phyloP scores from a whole-genome alignment of 164 flowering plant species.

The Saururus chinensis region DNA sequence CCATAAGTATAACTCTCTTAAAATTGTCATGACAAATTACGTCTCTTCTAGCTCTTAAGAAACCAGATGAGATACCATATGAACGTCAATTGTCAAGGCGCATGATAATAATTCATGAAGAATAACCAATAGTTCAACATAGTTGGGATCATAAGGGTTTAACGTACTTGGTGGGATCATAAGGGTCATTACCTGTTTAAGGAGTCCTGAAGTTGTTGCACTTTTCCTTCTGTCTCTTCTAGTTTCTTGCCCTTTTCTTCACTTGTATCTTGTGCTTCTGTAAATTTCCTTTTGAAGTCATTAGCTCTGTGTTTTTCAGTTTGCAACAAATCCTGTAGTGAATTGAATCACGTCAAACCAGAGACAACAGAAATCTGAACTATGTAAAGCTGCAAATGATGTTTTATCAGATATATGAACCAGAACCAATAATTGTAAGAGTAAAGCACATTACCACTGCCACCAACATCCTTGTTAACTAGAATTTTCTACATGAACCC shows the following conservation, averaged over 20 bases:
- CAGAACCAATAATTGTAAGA: background rate
- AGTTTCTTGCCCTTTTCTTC: conserved; percentile 55
- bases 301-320: conserved; percentile 55
- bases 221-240: conserved; percentile 66
- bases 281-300: conserved; percentile 36
- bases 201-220: conserved; percentile 60
- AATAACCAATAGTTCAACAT: background rate
- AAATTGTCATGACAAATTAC: too few species aligned
- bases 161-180: too few species aligned
- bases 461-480: too few species aligned
- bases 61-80: too few species aligned
- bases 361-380: background rate
- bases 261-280: conserved; percentile 34
- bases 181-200: conserved; percentile 42
- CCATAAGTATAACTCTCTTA: too few species aligned
- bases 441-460: too few species aligned
- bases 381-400: background rate
- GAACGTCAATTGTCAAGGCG: too few species aligned
- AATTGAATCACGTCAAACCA: background rate
- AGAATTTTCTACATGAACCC: too few species aligned
- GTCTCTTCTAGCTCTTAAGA: too few species aligned
- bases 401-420: background rate
- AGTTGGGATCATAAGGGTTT: background rate
- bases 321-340: conserved; percentile 37
- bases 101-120: background rate